Base-by-base conservation (phyloP, 768 basidiomycete genomes). In the Tylopilus plumbeoviolaceoides region DNA sequence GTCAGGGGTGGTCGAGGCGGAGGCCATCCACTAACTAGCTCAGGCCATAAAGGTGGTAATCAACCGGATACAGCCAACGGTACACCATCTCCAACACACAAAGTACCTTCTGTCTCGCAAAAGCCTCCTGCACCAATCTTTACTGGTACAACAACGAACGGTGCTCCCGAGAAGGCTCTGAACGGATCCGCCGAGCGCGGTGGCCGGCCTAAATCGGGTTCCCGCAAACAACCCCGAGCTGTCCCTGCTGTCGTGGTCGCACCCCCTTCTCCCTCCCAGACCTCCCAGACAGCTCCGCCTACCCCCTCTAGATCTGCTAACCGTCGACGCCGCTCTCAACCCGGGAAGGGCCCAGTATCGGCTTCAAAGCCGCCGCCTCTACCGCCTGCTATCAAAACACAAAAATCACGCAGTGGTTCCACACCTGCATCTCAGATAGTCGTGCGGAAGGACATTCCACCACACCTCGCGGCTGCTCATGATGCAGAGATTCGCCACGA, bases 381-480 rank as follows among this genome's bases (percentile, higher is more conserved):
- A 8, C 50, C 61, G 9, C 48, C 65, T 65, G 59, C 60, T n/a
- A 20, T 50, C 53, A 68, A 48, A 73, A 14, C 73, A 14, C 73
- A 75, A 53, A 74, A 70, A 36, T 72, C 74, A 30, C 56, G 47
- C 36, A 30, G 47, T 40, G 60, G 48, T 9, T 63, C 61, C 12
- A 54, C 58, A 17, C 57, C 60, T 48, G 38, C 57, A 38, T 56
- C 68, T 20, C 60, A 72, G 46, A 57, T 55, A 9, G 69, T 74
- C 31, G 20, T 67, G 5, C 62, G 74, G 23, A 85, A 83, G 63
- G 83, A 86, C 58, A 62, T 77, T 5, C 84, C 84, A 38, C 84
- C 83, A 9, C 87, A 85, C 54, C 72, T 84, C 23, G 62, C 63
- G 44, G 59, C 60, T 53, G 58, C 57, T 42, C 68, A 74, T 14